Conservation (phyloP, 768 basidiomycete species). For the Mycena capillaripes region DNA sequence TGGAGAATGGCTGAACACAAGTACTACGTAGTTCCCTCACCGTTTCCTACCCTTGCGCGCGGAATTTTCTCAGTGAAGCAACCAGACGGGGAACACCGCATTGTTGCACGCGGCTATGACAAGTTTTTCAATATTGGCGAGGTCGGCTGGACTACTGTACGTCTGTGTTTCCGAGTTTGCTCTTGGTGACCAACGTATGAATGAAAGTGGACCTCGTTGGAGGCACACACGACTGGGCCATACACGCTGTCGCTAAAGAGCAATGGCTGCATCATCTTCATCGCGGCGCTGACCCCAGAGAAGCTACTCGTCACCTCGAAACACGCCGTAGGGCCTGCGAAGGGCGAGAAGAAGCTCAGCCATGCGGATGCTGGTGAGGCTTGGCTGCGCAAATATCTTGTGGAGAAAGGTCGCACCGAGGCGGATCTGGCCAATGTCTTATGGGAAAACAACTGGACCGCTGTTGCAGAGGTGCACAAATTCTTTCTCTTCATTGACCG, state of each 20-base stretch:
- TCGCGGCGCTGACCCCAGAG: constrained; percentile 82
- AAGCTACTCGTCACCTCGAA: constrained; percentile 92
- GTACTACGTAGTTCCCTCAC: constrained; percentile 89
- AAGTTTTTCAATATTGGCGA: constrained; percentile 99
- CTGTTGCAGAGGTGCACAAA: constrained; percentile 85
- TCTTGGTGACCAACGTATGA: constrained; percentile 4
- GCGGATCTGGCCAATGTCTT: constrained; percentile 80
- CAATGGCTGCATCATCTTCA: constrained; percentile 97
- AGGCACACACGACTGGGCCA: constrained; percentile 77
- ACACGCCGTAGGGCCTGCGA: constrained; percentile 81
- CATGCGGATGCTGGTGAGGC: constrained; percentile 88
- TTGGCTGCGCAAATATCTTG: constrained; percentile 85
- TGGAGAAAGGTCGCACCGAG: constrained; percentile 73
- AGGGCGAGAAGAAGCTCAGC: constrained; percentile 51
- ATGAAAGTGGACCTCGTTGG: constrained; percentile 76
- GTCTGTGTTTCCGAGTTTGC: constrained; percentile 43
- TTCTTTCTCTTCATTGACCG: neutral
- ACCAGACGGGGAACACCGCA: constrained; percentile 59
- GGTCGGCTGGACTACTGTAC: constrained; percentile 92
- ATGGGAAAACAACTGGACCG: constrained; percentile 90
- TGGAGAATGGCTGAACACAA: constrained; percentile 99
- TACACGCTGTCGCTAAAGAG: constrained; percentile 95
- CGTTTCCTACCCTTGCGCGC: constrained; percentile 93
- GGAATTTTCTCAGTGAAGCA: constrained; percentile 84
- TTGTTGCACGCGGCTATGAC: constrained; percentile 94